phyloP scores from a whole-genome alignment of 345 rosid species.

The Eucalyptus cladocalyx region DNA sequence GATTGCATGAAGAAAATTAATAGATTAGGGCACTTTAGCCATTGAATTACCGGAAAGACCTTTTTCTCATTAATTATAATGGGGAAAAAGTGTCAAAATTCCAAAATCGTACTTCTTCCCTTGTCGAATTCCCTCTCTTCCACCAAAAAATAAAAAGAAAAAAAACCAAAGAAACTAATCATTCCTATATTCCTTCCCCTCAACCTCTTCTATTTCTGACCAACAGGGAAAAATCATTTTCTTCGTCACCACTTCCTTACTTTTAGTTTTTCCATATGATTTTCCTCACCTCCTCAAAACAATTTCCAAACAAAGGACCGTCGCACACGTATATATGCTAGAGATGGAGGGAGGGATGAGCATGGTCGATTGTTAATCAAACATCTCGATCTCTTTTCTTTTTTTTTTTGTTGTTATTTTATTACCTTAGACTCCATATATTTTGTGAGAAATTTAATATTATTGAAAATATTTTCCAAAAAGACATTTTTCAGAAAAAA shows the following conservation, averaged over 20 bases:
- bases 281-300: not conserved
- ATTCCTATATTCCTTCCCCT: not conserved
- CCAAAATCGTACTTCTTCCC: not conserved
- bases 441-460: not conserved
- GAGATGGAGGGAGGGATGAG: not conserved
- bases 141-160: not conserved
- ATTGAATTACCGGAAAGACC: not conserved
- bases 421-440: not conserved
- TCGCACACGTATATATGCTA: not conserved
- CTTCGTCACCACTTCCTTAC: not conserved
- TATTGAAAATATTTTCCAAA: not conserved
- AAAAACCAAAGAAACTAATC: not conserved
- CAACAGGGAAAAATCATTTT: not conserved
- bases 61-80: not conserved
- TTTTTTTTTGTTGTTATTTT: fast-evolving
- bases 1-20: not conserved
- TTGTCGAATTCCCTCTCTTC: not conserved
- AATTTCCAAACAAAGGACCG: not conserved
- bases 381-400: not conserved
- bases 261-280: not conserved
- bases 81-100: not conserved
- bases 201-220: not conserved
- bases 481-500: not conserved
- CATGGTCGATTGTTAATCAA: not conserved
- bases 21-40: not conserved